phyloP scores from a whole-genome alignment of 257 asterid species.

The Solanum pimpinellifolium region DNA sequence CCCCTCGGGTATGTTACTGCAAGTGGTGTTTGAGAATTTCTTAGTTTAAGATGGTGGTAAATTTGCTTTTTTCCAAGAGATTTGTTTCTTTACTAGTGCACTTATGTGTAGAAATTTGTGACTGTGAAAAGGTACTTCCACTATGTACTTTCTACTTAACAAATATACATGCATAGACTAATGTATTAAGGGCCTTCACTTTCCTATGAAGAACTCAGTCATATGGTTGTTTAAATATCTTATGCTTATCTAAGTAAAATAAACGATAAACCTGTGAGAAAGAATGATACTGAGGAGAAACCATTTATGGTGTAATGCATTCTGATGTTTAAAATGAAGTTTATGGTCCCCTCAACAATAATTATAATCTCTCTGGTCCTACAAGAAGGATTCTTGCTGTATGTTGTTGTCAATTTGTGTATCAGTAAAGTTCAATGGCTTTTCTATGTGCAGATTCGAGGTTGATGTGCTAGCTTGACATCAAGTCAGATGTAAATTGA shows the following conservation, averaged over 20 bases:
- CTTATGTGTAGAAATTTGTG: background rate
- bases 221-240: background rate
- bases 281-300: background rate
- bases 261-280: background rate
- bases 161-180: background rate
- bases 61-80: background rate
- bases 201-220: background rate
- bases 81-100: background rate
- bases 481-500: background rate
- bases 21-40: background rate
- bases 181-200: background rate
- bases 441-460: background rate
- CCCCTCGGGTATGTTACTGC: constrained; percentile 74
- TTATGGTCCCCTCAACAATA: background rate
- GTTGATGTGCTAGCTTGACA: background rate
- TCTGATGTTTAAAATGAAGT: background rate
- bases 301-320: background rate
- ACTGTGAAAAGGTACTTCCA: background rate
- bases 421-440: background rate
- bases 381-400: background rate
- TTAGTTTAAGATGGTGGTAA: background rate
- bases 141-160: background rate
- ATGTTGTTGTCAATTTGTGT: background rate
- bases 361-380: background rate
- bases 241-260: background rate